phyloP scores from a whole-genome alignment of 1,284 basidiomycete genomes.

The Malassezia caprae region DNA sequence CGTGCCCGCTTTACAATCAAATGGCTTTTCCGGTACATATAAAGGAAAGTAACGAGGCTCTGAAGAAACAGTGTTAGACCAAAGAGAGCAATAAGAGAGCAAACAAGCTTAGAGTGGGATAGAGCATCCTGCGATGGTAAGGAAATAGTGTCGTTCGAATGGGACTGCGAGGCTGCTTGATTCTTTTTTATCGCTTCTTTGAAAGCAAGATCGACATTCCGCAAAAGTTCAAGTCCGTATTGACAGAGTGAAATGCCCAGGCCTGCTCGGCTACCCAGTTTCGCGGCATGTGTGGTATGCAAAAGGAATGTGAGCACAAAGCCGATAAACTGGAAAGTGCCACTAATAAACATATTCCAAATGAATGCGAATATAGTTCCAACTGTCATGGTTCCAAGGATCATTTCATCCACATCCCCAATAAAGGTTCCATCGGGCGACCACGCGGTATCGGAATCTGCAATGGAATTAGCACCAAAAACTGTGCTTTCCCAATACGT shows the following conservation, averaged over 20 bases:
- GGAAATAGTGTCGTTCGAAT: not conserved
- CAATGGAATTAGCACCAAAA: constrained; percentile 54
- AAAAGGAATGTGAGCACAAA: constrained; percentile 47
- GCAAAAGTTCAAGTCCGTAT: constrained; percentile 48
- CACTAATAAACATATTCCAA: constrained; percentile 72
- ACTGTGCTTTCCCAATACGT: constrained; percentile 96
- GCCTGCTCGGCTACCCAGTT: constrained; percentile 84
- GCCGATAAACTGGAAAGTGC: constrained; percentile 85
- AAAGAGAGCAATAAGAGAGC: not conserved
- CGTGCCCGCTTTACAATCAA: not conserved
- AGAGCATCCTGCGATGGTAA: not conserved
- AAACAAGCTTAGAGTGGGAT: not conserved
- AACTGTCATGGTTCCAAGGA: constrained; percentile 55
- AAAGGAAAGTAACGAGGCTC: not conserved
- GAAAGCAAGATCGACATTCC: not conserved
- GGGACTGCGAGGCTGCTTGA: not conserved
- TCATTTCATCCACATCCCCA: constrained; percentile 52
- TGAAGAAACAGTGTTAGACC: constrained; percentile 1
- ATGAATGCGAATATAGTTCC: constrained; percentile 63
- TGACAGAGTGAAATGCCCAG: constrained; percentile 81
- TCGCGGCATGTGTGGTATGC: constrained; percentile 73
- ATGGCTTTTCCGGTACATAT: constrained; percentile 1
- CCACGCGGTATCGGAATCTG: constrained; percentile 41
- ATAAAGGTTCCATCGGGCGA: constrained; percentile 43
- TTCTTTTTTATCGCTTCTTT: not conserved